Evolutionary conservation across 352 stramenopile genomes (phyloP), one percentile per base, ranked within the genome.

Genomic region (Phytophthora foliorum): DNA sequence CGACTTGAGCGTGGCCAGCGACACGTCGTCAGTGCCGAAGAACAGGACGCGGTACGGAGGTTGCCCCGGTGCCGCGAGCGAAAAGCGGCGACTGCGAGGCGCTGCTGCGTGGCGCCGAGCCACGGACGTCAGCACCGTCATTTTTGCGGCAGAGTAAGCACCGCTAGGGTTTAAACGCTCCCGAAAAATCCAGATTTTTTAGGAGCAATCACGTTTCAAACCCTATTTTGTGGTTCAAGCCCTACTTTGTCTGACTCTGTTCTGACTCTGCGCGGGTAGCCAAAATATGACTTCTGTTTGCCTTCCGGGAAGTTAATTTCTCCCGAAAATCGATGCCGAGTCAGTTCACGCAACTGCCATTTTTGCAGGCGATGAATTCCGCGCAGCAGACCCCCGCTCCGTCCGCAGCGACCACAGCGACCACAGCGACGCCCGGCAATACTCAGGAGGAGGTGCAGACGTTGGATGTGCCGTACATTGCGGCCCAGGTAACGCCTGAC

Each of bases 21-120:
- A 94, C 25, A 96, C 84, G 41, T 96, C 82, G 58, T 96, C 88
- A 4, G 88, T 96, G 31, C 88, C 88, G 72, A 96, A 96, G 76
- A 96, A 96, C 14, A 96, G 70, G 29, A 96, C 86, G 48, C 87
- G 82, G 46, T 86, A 80, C 14, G 67, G 72, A 50, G 53, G 72
- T 24, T 72, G 53, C 0, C 75, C 75, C 3, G 68, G 71, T 7
- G 59, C 55, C 13, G 63, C 67, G 10, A 80, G 63, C 24, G 75
- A 82, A 34, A 80, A 82, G 45, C 52, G 49, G 17, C 69, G 69
- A 36, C 59, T 59, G 19, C 49, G 41, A 13, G 46, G 16, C 27
- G 36, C 16, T 16, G 32, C 27, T 25, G 17, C 36, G 9, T 45
- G 31, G 36, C 44, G 44, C 49, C 25, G 16, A 51, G 58, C 50